Percentiles rank a stretch among this genome's conserved stretches.
Conservation (phyloP, 768 basidiomycete genomes). For the Leccinum aurantiacum region DNA sequence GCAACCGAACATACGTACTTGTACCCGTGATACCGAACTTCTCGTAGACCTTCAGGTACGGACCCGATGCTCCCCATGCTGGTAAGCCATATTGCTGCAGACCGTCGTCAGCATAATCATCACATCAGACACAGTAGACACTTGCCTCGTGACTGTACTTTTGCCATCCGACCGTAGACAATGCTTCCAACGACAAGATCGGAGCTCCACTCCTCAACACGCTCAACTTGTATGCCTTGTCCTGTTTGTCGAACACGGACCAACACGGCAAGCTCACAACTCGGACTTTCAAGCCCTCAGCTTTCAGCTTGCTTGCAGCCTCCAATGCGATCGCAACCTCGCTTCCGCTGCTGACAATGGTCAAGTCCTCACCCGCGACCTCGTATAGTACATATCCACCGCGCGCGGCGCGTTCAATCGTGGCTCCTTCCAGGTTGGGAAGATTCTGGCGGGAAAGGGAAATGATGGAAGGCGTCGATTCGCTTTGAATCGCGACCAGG, state of each 20-base stretch:
- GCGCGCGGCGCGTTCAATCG: slow-evolving; percentile 77
- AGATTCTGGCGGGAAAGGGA: slow-evolving; percentile 88
- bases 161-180: slow-evolving; percentile 80
- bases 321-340: slow-evolving; percentile 89
- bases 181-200: slow-evolving; percentile 86
- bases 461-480: slow-evolving; percentile 77
- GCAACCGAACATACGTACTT: slow-evolving; percentile 44
- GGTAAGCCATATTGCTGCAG: slow-evolving; percentile 66
- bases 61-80: slow-evolving; percentile 87
- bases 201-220: slow-evolving; percentile 90
- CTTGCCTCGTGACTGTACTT: slow-evolving; percentile 84
- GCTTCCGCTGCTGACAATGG: slow-evolving; percentile 85
- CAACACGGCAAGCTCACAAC: slow-evolving; percentile 89
- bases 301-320: slow-evolving; percentile 76
- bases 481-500: slow-evolving; percentile 71
- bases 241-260: slow-evolving; percentile 84
- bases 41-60: slow-evolving; percentile 88
- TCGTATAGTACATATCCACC: slow-evolving; percentile 93
- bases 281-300: slow-evolving; percentile 76
- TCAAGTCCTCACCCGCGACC: slow-evolving; percentile 72
- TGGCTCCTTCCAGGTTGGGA: slow-evolving; percentile 86
- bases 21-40: slow-evolving; percentile 82
- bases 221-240: slow-evolving; percentile 73
- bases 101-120: neutral
- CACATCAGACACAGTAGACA: neutral